Base-by-base conservation (phyloP, 768 basidiomycete genomes). In the Daedaleopsis sinensis region DNA sequence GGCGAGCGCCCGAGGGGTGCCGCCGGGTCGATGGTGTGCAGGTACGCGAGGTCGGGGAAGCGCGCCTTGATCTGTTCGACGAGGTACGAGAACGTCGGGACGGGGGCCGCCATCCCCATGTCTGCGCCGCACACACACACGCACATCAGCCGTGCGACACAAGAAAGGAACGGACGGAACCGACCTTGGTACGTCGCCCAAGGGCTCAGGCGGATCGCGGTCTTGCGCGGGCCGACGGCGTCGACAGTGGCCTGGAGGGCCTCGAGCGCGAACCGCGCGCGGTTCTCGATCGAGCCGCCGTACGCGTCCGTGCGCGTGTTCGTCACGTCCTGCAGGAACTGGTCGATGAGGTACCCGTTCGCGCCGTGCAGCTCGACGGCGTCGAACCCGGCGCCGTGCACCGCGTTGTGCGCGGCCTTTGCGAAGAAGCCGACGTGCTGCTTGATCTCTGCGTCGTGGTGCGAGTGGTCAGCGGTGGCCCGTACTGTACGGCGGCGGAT, bases 71-170 rank as follows among this genome's bases (percentile, higher is more conserved):
- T 60, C 38, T 78, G 54, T 3, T 72, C 51, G 32, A 81, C 77
- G 44, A 87, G 62, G 70, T 86, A 78, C 0, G 74, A 63, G 72
- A 83, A 89, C 10, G 82, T 82, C 0, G 85, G 82, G 2, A 79
- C 71, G 0, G 85, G 86, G 58, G 87, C 77, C 5, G 67, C 60
- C 81, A 84, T 83, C 4, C 74, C 70, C 82, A 88, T 84, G 3
- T 32, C 68, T 62, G 48, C 55, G 3, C n/a, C n/a, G n/a, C n/a
- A n/a, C n/a, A n/a, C n/a, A 32, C 27, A 32, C 4, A 32, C 27
- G 27, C 27, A 32, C 24, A 59, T 69, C 66, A 24, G 8, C 42
- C 18, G 12, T 13, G 44, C 21, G 4, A n/a, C 16, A 23, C 13
- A 19, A 4, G 19, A 18, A 38, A 7, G 8, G 12, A 18, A 32